A percentile compares a stretch with the other conserved stretches of the same genome.
These are phyloP conservation scores for Brasenia schreberi DNA, from an alignment of 164 flowering plant species.

Conservation along the genomic window DNA sequence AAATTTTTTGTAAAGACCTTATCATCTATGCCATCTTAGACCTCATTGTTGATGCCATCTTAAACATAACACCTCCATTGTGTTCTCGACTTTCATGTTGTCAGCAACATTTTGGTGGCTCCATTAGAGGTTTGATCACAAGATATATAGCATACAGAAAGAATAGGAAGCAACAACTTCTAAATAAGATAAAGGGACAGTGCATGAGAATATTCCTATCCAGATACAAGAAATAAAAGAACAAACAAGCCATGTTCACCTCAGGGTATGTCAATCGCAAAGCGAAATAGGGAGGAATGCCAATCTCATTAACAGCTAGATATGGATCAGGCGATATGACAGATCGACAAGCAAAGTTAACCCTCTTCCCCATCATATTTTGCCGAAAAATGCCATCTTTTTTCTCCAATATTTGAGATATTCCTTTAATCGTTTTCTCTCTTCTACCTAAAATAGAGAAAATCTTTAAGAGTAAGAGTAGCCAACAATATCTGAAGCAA, in stretches of 20 bases:
- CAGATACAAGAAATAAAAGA: no score
- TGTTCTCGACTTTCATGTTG: no score
- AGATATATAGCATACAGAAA: no score
- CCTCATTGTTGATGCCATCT: no score
- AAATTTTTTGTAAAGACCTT: no score
- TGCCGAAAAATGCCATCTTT: constrained; percentile 94
- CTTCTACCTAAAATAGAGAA: constrained; percentile 3
- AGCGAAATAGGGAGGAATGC: constrained; percentile 91
- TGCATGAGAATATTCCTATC: no score
- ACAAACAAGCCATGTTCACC: constrained; percentile 24
- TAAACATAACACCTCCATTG: no score
- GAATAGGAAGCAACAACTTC: no score
- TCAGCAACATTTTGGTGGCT: no score
- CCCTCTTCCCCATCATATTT: constrained; percentile 99
- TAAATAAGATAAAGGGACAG: no score
- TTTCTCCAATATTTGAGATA: constrained; percentile 81
- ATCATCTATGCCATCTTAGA: no score
- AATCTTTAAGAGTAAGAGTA: not conserved
- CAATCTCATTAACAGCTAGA: constrained; percentile 92
- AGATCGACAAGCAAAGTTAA: constrained; percentile 90
- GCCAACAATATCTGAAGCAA: not conserved
- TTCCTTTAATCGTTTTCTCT: constrained; percentile 25
- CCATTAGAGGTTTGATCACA: no score
- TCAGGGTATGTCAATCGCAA: constrained; percentile 85
- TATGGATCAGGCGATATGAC: constrained; percentile 99